phyloP scores from a whole-genome alignment of 768 basidiomycete species.

The Trametes villosa region DNA sequence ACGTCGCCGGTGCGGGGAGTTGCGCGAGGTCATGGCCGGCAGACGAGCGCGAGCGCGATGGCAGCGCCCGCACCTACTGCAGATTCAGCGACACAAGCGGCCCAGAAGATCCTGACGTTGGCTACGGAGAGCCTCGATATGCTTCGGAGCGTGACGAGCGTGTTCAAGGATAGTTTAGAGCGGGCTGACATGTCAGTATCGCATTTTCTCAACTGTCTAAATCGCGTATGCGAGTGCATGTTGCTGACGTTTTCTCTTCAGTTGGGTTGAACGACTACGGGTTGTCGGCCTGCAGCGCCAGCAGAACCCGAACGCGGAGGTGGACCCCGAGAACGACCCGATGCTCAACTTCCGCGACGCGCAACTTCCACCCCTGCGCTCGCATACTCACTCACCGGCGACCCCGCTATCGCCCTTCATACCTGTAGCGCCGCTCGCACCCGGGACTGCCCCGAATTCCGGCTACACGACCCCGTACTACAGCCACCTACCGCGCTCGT shows the following conservation, averaged over 20 bases:
- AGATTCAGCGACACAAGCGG: slow-evolving; percentile 69
- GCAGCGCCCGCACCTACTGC: slow-evolving; percentile 40
- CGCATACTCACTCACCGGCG: slow-evolving; percentile 12
- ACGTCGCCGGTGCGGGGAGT: slow-evolving; percentile 32
- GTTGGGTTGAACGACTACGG: slow-evolving; percentile 84
- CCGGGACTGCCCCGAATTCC: slow-evolving; percentile 10
- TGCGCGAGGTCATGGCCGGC: slow-evolving; percentile 29
- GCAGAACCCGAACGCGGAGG: slow-evolving; percentile 21
- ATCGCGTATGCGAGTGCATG: no score
- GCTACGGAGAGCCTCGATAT: slow-evolving; percentile 93
- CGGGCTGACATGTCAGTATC: slow-evolving; percentile 79
- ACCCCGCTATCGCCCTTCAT: slow-evolving; percentile 19
- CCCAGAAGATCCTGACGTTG: slow-evolving; percentile 79
- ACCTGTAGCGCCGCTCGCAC: slow-evolving; percentile 12
- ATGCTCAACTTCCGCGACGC: slow-evolving; percentile 23
- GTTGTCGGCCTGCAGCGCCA: slow-evolving; percentile 76
- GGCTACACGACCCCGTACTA: slow-evolving; percentile 24
- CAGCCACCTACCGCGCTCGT: slow-evolving; percentile 14
- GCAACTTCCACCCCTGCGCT: slow-evolving; percentile 17
- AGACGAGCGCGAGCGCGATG: slow-evolving; percentile 23
- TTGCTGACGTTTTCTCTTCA: slow-evolving; percentile 33
- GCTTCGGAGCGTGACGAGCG: slow-evolving; percentile 86
- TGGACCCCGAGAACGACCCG: slow-evolving; percentile 15
- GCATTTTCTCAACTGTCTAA: slow-evolving; percentile 4
- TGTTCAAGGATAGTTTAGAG: slow-evolving; percentile 87